Evolutionary conservation across 345 rosid genomes (phyloP).

Genomic region (Physaria fendleri): DNA sequence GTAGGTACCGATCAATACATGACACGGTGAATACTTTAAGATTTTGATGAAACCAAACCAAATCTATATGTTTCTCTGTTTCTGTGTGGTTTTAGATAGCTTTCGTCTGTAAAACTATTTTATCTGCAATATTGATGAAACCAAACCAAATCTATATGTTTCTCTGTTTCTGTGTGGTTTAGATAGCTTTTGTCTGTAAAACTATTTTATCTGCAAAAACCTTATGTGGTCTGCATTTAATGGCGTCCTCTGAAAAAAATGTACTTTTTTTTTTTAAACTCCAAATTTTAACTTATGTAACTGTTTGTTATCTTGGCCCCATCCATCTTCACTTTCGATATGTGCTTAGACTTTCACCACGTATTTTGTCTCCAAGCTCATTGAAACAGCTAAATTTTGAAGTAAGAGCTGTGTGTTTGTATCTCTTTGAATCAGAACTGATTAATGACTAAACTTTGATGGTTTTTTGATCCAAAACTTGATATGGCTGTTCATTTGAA

Average conservation of each 20-base stretch:
- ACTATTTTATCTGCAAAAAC: not conserved
- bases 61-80: not conserved
- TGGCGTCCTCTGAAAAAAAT: not conserved
- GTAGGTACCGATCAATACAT: not conserved
- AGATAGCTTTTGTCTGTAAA: conserved; percentile 1
- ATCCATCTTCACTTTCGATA: conserved; percentile 14
- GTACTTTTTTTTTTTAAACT: not conserved
- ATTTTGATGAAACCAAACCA: not conserved
- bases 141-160: not conserved
- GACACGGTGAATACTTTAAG: not conserved
- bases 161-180: conserved; percentile 20
- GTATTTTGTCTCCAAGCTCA: conserved; percentile 1
- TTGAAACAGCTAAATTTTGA: not conserved
- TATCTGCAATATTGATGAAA: not conserved
- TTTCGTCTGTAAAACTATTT: conserved; percentile 3
- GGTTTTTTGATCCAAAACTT: not conserved
- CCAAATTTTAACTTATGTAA: conserved; percentile 1
- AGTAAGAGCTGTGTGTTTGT: too few species aligned
- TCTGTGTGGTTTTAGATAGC: conserved; percentile 6
- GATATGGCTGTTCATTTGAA: not conserved
- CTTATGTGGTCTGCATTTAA: conserved; percentile 20
- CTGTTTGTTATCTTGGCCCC: conserved; percentile 9
- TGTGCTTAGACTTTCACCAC: conserved; percentile 14
- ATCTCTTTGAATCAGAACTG: too few species aligned
- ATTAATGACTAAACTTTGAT: not conserved